Base-by-base conservation (phyloP, 495 filamentous ascomycete genomes). In the Neurospora sp. region DNA sequence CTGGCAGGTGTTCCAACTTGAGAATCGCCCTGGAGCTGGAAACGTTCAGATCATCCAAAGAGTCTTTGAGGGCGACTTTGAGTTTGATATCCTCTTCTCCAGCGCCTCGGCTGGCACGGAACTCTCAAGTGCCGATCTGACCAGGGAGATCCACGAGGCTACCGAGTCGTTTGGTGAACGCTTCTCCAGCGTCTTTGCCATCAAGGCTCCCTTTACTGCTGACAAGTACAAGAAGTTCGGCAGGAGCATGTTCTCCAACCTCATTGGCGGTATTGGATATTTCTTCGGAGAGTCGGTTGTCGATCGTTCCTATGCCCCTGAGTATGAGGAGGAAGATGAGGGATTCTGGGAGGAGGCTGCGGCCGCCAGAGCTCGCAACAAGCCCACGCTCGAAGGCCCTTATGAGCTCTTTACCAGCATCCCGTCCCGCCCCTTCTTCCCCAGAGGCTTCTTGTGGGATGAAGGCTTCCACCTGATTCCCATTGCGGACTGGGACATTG, bases 401-500 rank as follows among this genome's bases (percentile, higher is more conserved):
- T 91, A 90, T 72, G 92, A 97, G 79, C 89, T 99, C 1, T 98
- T 94, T 78, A 97, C 94, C 38, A 94, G 91, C 79, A 92, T 98
- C 71, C 96, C 96, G 7, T 98, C 94, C 35, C 85, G 96, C 17
- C 93, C 96, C 2, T 99, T 98, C 86, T 99, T 99, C 80, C 96
- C 96, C 1, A 84, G 96, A 77, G 96, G 96, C 0, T 99, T 99
- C 81, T 85, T 97, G 8, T 99, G 96, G 96, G 96, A 99, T 79
- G 96, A 99, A 78, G 96, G 96, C 3, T 99, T 98, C 82, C 96
- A 99, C 78, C 85, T 98, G 41, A 86, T 98, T 71, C 96, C 96
- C 20, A 88, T 99, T 65, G 87, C 91, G 27, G 96, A 98, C 75
- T 99, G 93, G 89, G 96, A 99, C 77, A 89, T 92, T 40, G 94